These are phyloP conservation scores for Phytopythium mirpurense DNA, from an alignment of 352 stramenopile species.

Conservation along the genomic window DNA sequence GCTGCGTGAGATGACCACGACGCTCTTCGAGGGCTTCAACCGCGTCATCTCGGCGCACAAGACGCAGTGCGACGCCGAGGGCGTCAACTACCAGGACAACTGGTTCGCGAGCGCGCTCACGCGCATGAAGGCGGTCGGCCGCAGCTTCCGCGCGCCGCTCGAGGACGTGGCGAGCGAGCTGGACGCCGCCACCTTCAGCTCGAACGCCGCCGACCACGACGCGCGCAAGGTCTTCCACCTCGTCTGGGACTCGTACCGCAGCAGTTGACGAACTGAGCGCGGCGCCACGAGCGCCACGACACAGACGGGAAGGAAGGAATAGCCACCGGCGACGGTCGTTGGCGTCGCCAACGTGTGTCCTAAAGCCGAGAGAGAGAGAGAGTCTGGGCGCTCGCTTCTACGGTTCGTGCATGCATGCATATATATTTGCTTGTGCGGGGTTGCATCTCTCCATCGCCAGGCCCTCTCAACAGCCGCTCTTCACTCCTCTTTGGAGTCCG, in stretches of 20 bases:
- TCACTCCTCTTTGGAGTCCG: constrained; percentile 3
- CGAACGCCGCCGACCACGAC: constrained; percentile 49
- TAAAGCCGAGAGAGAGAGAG: too few species aligned
- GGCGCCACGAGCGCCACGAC: background rate
- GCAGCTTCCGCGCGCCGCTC: constrained; percentile 49
- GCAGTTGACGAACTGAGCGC: constrained; percentile 9
- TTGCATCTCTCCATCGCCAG: background rate
- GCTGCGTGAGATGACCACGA: constrained; percentile 41
- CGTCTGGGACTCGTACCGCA: constrained; percentile 66
- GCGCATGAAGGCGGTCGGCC: constrained; percentile 66
- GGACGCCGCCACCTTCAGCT: constrained; percentile 45
- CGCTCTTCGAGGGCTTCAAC: constrained; percentile 66
- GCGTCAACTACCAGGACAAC: constrained; percentile 69
- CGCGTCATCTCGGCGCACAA: constrained; percentile 75
- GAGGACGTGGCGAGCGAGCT: constrained; percentile 51
- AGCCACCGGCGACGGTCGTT: background rate
- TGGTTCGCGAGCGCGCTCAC: constrained; percentile 72
- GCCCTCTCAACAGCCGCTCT: background rate
- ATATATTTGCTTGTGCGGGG: constrained; percentile 1
- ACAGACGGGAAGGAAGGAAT: background rate
- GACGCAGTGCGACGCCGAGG: constrained; percentile 65
- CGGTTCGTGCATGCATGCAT: background rate
- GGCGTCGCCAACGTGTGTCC: too few species aligned
- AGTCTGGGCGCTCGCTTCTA: too few species aligned
- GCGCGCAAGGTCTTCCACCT: constrained; percentile 72